Percentiles rank a stretch among this genome's conserved stretches.
Conservation (phyloP, 768 basidiomycete genomes). For the Candolleomyces eurysporus region DNA sequence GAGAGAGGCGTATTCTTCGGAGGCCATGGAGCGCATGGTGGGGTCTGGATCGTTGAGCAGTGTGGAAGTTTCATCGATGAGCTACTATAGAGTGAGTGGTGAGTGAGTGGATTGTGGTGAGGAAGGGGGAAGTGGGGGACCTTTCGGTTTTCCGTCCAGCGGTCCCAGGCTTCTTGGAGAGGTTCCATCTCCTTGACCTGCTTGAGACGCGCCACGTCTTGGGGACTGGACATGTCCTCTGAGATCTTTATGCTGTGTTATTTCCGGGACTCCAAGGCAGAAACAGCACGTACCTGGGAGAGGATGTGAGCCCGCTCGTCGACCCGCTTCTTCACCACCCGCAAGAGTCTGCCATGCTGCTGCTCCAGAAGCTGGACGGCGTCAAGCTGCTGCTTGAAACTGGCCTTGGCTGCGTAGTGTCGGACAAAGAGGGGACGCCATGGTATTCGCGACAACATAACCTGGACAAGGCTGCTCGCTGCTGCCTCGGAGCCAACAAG, state of each 20-base stretch:
- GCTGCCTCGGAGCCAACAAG: not conserved
- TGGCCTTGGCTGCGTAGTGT: not conserved
- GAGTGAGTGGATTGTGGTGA: not conserved
- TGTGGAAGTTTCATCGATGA: conserved; percentile 56
- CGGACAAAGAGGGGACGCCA: not conserved
- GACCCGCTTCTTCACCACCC: conserved; percentile 52
- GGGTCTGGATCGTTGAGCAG: conserved; percentile 75
- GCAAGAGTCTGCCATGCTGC: conserved; percentile 51
- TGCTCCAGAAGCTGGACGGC: conserved; percentile 19
- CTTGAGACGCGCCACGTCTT: conserved; percentile 58
- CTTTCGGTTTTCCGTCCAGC: conserved; percentile 54
- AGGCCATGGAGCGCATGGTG: conserved; percentile 70
- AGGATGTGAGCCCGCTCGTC: conserved; percentile 45
- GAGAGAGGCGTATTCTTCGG: conserved; percentile 59
- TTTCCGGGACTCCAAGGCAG: conserved; percentile 4
- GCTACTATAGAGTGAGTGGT: conserved; percentile 46
- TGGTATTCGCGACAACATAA: conserved; percentile 1
- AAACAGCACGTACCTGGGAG: conserved; percentile 36
- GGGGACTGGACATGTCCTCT: conserved; percentile 48
- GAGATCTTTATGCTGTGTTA: conserved; percentile 40
- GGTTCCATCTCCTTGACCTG: conserved; percentile 69
- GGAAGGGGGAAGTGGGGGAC: conserved; percentile 37
- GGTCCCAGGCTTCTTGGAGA: conserved; percentile 65
- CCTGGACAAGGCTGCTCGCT: not conserved
- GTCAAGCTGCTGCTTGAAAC: not conserved